Conservation (phyloP, 108 stramenopile species). For the Mediolabrus comicus region DNA sequence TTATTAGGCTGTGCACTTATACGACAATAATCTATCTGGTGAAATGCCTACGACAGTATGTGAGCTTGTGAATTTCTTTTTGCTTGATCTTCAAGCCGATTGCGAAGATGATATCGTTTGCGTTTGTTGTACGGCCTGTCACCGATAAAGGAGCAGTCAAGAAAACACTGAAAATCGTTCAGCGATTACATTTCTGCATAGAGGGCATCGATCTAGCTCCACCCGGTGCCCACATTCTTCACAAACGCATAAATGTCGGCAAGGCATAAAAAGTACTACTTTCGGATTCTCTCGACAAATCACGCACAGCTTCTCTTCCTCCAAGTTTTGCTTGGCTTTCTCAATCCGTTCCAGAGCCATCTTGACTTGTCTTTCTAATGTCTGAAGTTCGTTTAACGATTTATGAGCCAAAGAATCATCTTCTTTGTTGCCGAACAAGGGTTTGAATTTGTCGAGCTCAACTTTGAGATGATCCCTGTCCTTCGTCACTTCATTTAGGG, state of each 20-base stretch:
- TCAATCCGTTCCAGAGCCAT: conserved; percentile 24
- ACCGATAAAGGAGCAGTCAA: neutral
- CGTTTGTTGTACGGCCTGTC: conserved; percentile 15
- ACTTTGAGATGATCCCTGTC: conserved; percentile 16
- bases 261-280: conserved; percentile 28
- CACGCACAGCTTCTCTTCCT: conserved; percentile 37
- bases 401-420: conserved; percentile 13
- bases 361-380: conserved; percentile 25
- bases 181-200: conserved; percentile 29
- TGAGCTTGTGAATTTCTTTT: conserved; percentile 21
- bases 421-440: conserved; percentile 4
- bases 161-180: conserved; percentile 30
- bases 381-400: conserved; percentile 20
- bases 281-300: conserved; percentile 37
- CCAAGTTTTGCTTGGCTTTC: conserved; percentile 25
- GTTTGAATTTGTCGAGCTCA: conserved; percentile 4
- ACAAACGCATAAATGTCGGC: conserved; percentile 42
- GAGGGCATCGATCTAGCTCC: conserved; percentile 23
- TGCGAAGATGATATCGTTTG: conserved; percentile 22
- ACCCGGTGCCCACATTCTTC: conserved; percentile 17
- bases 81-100: conserved; percentile 27
- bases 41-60: conserved; percentile 27
- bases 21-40: conserved; percentile 32
- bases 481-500: conserved; percentile 13
- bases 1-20: conserved; percentile 17